Evolutionary conservation across 169 alveolate species (phyloP).

Genomic region (Eimeria falciformis): DNA sequence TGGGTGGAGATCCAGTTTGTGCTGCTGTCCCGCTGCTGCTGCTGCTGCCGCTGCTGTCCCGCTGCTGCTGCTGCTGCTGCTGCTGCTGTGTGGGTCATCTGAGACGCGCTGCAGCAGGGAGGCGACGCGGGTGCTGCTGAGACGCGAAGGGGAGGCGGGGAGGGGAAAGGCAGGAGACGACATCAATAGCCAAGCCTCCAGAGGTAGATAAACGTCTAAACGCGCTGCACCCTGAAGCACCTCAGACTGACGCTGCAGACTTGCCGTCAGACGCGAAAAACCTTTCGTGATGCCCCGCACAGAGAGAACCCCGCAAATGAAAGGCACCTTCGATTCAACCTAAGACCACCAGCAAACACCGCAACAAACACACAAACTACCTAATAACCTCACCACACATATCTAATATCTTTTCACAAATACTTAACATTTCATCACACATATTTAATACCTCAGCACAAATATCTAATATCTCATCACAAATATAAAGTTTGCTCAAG

Average conservation of each 20-base stretch:
- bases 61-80: constrained; percentile 58
- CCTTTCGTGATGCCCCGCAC: constrained; percentile 17
- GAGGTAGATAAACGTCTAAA: constrained; percentile 2
- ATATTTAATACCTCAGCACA: too few relatives aligned
- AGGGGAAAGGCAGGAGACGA: constrained; percentile 27
- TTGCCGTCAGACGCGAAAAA: neutral
- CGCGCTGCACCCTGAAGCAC: constrained; percentile 43
- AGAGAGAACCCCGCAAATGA: constrained; percentile 30
- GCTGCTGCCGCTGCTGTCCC: constrained; percentile 50
- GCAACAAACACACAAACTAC: neutral
- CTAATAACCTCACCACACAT: too few relatives aligned
- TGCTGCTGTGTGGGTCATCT: constrained; percentile 6
- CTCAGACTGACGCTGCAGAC: constrained; percentile 45
- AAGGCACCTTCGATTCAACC: neutral
- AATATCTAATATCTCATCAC: too few relatives aligned
- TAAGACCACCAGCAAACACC: neutral
- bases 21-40: constrained; percentile 3
- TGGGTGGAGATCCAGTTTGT: constrained; percentile 23
- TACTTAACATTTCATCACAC: too few relatives aligned
- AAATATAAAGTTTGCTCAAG: too few relatives aligned
- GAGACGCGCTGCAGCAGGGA: constrained; percentile 68
- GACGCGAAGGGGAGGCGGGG: constrained; percentile 37
- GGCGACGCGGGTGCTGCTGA: constrained; percentile 7
- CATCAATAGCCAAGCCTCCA: constrained; percentile 17
- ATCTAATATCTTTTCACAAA: too few relatives aligned